phyloP scores from a whole-genome alignment of 805 yeast species.

The Suhomyces emberorum region DNA sequence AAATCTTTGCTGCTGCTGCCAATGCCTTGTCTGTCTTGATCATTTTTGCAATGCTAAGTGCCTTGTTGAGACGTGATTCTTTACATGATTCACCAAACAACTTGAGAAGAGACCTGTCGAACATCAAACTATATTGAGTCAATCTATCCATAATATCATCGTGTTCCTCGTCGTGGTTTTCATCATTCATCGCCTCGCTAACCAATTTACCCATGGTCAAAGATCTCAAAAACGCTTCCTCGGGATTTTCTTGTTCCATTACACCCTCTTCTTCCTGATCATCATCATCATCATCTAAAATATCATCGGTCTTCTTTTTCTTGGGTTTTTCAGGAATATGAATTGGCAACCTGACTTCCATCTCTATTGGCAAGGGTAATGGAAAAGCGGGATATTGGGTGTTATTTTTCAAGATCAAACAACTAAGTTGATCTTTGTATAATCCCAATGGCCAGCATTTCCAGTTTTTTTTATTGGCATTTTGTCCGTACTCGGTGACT shows the following conservation, averaged over 20 bases:
- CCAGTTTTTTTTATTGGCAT: conserved; percentile 48
- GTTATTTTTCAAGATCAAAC: conserved; percentile 69
- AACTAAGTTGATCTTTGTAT: conserved; percentile 63
- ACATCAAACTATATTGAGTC: conserved; percentile 47
- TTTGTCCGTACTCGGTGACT: conserved; percentile 46
- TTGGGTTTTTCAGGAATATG: conserved; percentile 19
- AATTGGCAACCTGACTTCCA: conserved; percentile 69
- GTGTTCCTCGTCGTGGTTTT: conserved; percentile 24
- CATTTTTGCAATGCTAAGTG: conserved; percentile 64
- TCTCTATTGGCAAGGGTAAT: conserved; percentile 75
- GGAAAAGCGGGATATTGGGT: conserved; percentile 75
- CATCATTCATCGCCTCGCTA: conserved; percentile 47
- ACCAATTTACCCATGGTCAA: conserved; percentile 59
- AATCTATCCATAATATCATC: conserved; percentile 50
- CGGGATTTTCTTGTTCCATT: conserved; percentile 42
- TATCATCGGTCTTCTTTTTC: conserved; percentile 23
- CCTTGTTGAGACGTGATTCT: conserved; percentile 60
- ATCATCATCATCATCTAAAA: conserved; percentile 23
- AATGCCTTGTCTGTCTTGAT: conserved; percentile 76
- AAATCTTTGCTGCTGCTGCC: conserved; percentile 79
- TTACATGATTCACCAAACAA: conserved; percentile 73
- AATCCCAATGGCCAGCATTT: conserved; percentile 88
- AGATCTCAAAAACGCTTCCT: conserved; percentile 62
- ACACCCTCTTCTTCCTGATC: conserved; percentile 22
- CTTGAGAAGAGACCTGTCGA: conserved; percentile 76